phyloP scores from a whole-genome alignment of 1,139 yeast species.

The Scheffersomyces insectosa region DNA sequence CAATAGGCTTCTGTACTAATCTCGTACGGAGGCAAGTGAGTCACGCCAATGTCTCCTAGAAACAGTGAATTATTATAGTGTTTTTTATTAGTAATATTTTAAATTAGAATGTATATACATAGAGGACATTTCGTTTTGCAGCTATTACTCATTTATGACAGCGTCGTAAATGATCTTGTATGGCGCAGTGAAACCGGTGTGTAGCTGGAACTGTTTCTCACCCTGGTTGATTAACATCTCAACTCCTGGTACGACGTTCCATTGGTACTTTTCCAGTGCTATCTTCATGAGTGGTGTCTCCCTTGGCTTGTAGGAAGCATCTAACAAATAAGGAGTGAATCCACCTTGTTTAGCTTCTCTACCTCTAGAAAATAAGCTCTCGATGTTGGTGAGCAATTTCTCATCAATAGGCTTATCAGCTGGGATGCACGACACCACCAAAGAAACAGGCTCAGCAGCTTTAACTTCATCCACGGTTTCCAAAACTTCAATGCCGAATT shows the following conservation, averaged over 20 bases:
- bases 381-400: constrained; percentile 46
- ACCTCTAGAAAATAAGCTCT: constrained; percentile 47
- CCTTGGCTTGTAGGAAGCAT: constrained; percentile 91
- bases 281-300: constrained; percentile 81
- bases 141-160: constrained; percentile 35
- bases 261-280: constrained; percentile 57
- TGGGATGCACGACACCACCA: constrained; percentile 85
- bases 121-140: no score
- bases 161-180: constrained; percentile 61
- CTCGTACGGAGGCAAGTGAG: no score
- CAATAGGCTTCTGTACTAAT: no score
- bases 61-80: no score
- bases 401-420: constrained; percentile 77
- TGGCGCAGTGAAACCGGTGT: constrained; percentile 73
- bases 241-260: constrained; percentile 83
- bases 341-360: constrained; percentile 24
- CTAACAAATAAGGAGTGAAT: constrained; percentile 62
- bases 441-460: constrained; percentile 47
- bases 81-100: no score
- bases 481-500: constrained; percentile 60
- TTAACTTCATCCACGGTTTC: constrained; percentile 49
- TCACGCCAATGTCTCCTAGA: no score
- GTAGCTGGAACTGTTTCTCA: constrained; percentile 75
- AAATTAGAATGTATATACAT: no score
- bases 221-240: constrained; percentile 95